Conservation (phyloP, 768 basidiomycete species). For the Leucocoprinus birnbaumii region DNA sequence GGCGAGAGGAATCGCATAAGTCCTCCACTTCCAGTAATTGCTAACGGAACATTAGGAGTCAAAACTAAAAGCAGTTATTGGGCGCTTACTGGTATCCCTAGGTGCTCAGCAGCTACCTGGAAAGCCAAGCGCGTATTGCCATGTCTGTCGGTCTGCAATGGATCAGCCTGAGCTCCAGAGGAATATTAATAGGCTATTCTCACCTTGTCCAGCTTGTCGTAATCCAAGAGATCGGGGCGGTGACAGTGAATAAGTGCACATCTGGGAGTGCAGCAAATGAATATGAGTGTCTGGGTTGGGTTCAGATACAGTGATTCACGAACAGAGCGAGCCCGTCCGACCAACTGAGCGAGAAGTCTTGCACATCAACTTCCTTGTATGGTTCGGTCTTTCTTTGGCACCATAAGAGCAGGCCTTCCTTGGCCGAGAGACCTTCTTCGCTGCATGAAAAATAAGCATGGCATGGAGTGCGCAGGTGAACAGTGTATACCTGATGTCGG, state of each 20-base stretch:
- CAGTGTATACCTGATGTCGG: slow-evolving; percentile 86
- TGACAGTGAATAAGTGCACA: slow-evolving; percentile 98
- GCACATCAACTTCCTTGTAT: slow-evolving; percentile 89
- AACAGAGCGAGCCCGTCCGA: slow-evolving; percentile 94
- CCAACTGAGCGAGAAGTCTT: slow-evolving; percentile 93
- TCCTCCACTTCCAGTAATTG: slow-evolving; percentile 97
- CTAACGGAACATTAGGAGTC: slow-evolving; percentile 32
- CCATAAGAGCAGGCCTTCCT: slow-evolving; percentile 96
- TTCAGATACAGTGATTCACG: slow-evolving; percentile 27
- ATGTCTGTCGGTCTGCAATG: slow-evolving; percentile 67
- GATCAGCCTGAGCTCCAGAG: not conserved
- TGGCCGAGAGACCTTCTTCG: slow-evolving; percentile 97
- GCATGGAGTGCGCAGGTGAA: slow-evolving; percentile 1
- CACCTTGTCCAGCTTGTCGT: slow-evolving; percentile 82
- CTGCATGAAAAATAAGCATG: slow-evolving; percentile 36
- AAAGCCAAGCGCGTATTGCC: slow-evolving; percentile 89
- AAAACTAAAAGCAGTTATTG: slow-evolving; percentile 10
- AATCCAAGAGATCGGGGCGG: slow-evolving; percentile 93
- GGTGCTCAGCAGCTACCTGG: slow-evolving; percentile 78
- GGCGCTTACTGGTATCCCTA: slow-evolving; percentile 80
- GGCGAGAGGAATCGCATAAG: slow-evolving; percentile 80
- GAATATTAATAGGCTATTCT: not conserved
- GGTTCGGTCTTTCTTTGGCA: slow-evolving; percentile 94
- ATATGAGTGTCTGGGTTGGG: slow-evolving; percentile 8
- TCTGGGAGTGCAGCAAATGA: slow-evolving; percentile 35